Evolutionary conservation across 176 grass and related monocot species (phyloP), one percentile per base, ranked within the genome.

Genomic region (Ensete glaucum): DNA sequence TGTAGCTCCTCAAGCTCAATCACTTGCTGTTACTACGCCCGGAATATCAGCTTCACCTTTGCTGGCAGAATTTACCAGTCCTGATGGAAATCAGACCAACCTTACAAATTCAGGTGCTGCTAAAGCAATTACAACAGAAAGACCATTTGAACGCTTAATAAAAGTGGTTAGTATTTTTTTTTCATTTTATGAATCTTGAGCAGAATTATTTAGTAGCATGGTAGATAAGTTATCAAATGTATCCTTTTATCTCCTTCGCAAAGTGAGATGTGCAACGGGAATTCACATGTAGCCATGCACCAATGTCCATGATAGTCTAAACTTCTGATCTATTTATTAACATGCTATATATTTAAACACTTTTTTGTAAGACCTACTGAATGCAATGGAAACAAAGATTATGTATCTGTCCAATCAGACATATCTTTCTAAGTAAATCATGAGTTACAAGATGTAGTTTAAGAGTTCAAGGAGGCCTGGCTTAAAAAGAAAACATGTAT

Each of bases 41-140:
- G 95, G 91, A 55, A 94, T 99, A 80, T 99, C 95, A 43, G 84
- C 91, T 15, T 99, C 95, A 2, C 95, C 95, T 24, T 91, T 99
- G 71, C 76, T 99, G 48, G 88, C 90, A 78, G 95, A 99, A 85
- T 99, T 89, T 79, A 77, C 84, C 19, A 83, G 76, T 80, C 82
- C 85, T 68, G 95, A 94, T 85, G 90, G 80, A 80, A 87, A 78
- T 78, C 90, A 91, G 69, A 79, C 76, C 64, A 94, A 81, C 53
- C n/a, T 87, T 77, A 77, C 85, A 80, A 86, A 78, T 83, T 83
- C 87, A 73, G 73, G 67, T 89, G 79, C 71, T 82, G 57, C 52
- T 69, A 96, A 88, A 86, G 53, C 88, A 85, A 80, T 67, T 74
- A 78, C 87, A 68, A 84, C 84, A 67, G 95, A 94, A 85, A 91